These are phyloP conservation scores for Sporisorium scitamineum DNA, from an alignment of 1,284 basidiomycete genomes.

Conservation along the genomic window DNA sequence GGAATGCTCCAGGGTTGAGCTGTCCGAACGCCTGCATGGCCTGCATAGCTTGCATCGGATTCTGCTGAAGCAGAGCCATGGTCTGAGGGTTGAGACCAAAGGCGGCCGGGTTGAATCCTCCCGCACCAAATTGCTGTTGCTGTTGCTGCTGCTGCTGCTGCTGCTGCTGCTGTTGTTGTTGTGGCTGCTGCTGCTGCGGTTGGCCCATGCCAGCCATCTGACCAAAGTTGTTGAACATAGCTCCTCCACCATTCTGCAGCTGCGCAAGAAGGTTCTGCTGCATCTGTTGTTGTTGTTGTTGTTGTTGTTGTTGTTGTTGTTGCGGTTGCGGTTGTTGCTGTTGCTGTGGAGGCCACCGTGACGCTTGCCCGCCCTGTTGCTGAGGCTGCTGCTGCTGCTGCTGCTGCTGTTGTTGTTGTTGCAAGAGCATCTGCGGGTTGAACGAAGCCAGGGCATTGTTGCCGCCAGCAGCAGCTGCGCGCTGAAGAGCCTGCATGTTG, in stretches of 20 bases:
- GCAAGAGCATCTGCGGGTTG: slow-evolving; percentile 50
- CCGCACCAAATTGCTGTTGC: slow-evolving; percentile 27
- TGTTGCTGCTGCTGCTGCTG: slow-evolving; percentile 30
- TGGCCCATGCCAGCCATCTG: slow-evolving; percentile 38
- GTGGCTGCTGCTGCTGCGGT: slow-evolving; percentile 33
- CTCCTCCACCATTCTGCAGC: slow-evolving; percentile 37
- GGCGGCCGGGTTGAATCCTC: slow-evolving; percentile 36
- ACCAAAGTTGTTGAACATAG: slow-evolving; percentile 43
- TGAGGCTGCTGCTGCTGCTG: slow-evolving; percentile 26
- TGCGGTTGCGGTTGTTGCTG: slow-evolving; percentile 26
- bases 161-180: slow-evolving; percentile 15
- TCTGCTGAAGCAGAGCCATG: slow-evolving; percentile 47
- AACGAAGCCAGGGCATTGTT: slow-evolving; percentile 43
- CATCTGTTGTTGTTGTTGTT: slow-evolving; percentile 35
- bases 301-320: slow-evolving; percentile 20
- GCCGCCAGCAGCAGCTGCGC: slow-evolving; percentile 35
- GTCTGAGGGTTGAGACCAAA: slow-evolving; percentile 45
- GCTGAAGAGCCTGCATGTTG: slow-evolving; percentile 48
- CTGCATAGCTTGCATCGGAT: slow-evolving; percentile 52
- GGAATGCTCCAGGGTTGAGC: slow-evolving; percentile 43
- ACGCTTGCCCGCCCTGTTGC: slow-evolving; percentile 22
- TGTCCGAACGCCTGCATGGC: slow-evolving; percentile 49
- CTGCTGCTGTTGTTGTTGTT: slow-evolving; percentile 47
- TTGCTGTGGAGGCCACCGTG: slow-evolving; percentile 34
- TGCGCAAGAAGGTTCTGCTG: slow-evolving; percentile 41